Evolutionary conservation across 1,284 basidiomycete genomes (phyloP).

Genomic region (Phlebopus sp.): DNA sequence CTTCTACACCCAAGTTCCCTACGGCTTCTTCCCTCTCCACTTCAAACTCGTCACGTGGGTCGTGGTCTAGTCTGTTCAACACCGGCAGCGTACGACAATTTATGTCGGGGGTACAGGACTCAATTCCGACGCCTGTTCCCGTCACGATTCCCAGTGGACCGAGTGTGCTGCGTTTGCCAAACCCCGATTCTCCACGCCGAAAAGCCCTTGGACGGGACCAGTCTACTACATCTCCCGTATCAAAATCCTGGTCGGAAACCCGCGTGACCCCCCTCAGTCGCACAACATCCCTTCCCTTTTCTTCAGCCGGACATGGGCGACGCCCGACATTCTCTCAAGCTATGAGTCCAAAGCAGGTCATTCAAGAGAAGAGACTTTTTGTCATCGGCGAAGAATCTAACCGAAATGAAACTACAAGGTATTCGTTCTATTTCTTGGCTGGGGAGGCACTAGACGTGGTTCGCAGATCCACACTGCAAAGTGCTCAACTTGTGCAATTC

Average conservation of each 20-base stretch:
- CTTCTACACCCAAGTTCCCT: slow-evolving; percentile 33
- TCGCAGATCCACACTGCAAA: slow-evolving; percentile 12
- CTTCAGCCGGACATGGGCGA: slow-evolving; percentile 37
- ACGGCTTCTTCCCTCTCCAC: slow-evolving; percentile 36
- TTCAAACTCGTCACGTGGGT: slow-evolving; percentile 61
- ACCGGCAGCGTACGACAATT: slow-evolving; percentile 62
- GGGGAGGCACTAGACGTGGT: not conserved
- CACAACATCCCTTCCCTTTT: slow-evolving; percentile 35
- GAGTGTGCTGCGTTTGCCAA: slow-evolving; percentile 22
- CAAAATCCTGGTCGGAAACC: slow-evolving; percentile 58
- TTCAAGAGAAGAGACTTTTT: slow-evolving; percentile 36
- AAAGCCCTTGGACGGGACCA: slow-evolving; percentile 20
- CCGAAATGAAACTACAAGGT: slow-evolving; percentile 13
- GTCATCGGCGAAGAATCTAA: slow-evolving; percentile 31
- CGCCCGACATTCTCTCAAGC: slow-evolving; percentile 41
- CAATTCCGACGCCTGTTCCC: slow-evolving; percentile 39
- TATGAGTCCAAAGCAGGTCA: slow-evolving; percentile 22
- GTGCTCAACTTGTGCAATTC: slow-evolving; percentile 43
- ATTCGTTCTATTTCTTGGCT: not conserved
- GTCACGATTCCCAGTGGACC: slow-evolving; percentile 32
- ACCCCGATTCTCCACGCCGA: slow-evolving; percentile 24
- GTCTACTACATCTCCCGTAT: slow-evolving; percentile 35
- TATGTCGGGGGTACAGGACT: slow-evolving; percentile 53
- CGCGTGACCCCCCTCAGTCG: slow-evolving; percentile 25
- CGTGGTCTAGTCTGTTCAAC: slow-evolving; percentile 75